Base-by-base conservation (phyloP, 106 monocot species). In the Agapanthus africanus region DNA sequence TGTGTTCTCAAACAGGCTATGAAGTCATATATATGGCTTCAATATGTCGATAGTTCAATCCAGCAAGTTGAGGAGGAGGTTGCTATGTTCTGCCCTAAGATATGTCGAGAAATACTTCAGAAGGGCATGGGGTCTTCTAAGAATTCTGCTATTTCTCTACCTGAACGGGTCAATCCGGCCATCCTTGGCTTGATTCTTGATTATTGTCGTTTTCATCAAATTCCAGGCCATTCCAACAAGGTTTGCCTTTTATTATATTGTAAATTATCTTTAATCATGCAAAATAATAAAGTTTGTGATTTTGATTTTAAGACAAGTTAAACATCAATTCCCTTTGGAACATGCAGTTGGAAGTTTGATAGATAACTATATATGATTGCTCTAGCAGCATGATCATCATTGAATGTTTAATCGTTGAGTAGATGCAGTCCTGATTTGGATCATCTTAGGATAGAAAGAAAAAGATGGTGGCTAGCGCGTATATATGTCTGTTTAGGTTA, bases 141-240 rank as follows among this genome's bases (percentile, higher is more conserved):
- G 66, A 90, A 85, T 31, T 74, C 76, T 77, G 83, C 90, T 47
- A 90, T 90, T n/a, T 72, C 78, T 38, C 70, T 90, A 32, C 85
- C 90, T 7, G 66, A 80, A 63, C 76, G 78, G 74, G 85, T 90
- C 47, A 83, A 71, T 66, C 80, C 90, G 54, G 27, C 73, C 15
- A 70, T 79, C 36, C 79, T 90, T 22, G 76, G 85, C 67, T 78
- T 77, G 57, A 81, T 90, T 44, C 83, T 90, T 69, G 85, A 90
- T 47, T 90, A 90, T 79, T 90, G 90, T 67, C 80, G 83, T 54
- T 90, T 86, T 81, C 90, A 90, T 83, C 90, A 90, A 83, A 76
- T 78, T 76, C 83, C 78, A 47, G 90, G 90, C 21, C 90, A 70
- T 40, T 90, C 90, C 37, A 80, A 90, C 44, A 90, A 86, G 85